These are phyloP conservation scores for Sclerotinia nivalis DNA, from an alignment of 2,329 filamentous ascomycete genomes.

Conservation along the genomic window DNA sequence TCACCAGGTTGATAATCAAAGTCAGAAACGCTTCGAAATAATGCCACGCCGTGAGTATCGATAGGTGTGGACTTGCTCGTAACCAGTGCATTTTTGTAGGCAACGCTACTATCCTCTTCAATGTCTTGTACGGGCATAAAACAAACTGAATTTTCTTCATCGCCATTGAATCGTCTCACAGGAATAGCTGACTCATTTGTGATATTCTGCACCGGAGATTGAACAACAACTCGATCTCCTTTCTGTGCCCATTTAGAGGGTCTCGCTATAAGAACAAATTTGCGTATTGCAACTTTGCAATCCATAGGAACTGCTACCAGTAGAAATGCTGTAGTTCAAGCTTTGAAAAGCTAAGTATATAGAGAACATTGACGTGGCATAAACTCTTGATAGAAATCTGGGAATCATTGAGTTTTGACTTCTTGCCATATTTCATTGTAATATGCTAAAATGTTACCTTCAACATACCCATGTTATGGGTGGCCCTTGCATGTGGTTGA, in stretches of 20 bases:
- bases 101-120: conserved; percentile 30
- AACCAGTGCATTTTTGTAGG: conserved; percentile 27
- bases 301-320: conserved; percentile 8
- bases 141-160: conserved; percentile 32
- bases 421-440: conserved; percentile 4
- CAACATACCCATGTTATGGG: neutral
- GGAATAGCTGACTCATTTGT: conserved; percentile 26
- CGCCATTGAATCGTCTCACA: conserved; percentile 29
- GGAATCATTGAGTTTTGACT: conserved; percentile 4
- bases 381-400: neutral
- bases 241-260: conserved; percentile 31
- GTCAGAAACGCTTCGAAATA: conserved; percentile 25
- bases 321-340: neutral
- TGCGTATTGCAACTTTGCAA: conserved; percentile 31
- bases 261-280: conserved; percentile 31
- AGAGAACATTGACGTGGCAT: neutral
- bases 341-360: neutral
- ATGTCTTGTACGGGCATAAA: conserved; percentile 33
- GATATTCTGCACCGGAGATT: conserved; percentile 32
- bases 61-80: conserved; percentile 15
- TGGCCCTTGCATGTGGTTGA: conserved; percentile 16
- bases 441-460: conserved; percentile 3
- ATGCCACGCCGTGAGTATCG: conserved; percentile 33
- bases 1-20: conserved; percentile 30
- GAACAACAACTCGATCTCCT: conserved; percentile 31